These are phyloP conservation scores for Clonostachys rosea DNA, from an alignment of 2,329 filamentous ascomycete species.

Conservation along the genomic window DNA sequence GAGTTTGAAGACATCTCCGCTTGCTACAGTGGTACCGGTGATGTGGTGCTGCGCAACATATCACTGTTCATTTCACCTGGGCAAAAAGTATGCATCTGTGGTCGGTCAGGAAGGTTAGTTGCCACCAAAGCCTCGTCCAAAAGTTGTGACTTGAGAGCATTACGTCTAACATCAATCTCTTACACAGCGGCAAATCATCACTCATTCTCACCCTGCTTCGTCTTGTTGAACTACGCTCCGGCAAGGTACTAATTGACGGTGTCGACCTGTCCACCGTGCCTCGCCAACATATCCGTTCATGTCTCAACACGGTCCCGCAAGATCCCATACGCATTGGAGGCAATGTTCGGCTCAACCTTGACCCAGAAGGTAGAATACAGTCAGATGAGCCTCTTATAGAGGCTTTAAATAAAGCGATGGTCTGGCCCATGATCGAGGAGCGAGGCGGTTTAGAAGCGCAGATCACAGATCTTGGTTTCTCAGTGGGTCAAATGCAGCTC, in stretches of 20 bases:
- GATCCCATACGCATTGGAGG: conserved; percentile 41
- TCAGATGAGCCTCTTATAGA: conserved; percentile 20
- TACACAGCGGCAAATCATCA: conserved; percentile 31
- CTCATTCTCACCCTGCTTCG: conserved; percentile 27
- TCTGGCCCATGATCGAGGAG: conserved; percentile 14
- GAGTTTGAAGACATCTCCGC: conserved; percentile 16
- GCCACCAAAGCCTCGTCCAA: background rate
- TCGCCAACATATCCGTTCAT: conserved; percentile 30
- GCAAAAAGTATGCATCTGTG: conserved; percentile 21
- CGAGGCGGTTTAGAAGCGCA: conserved; percentile 14
- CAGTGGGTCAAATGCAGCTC: conserved; percentile 54
- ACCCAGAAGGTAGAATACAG: conserved; percentile 18
- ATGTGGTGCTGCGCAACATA: conserved; percentile 10
- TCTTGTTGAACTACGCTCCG: conserved; percentile 24
- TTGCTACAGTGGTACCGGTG: conserved; percentile 13
- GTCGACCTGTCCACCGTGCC: conserved; percentile 27
- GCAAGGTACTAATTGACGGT: conserved; percentile 32
- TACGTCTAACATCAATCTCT: background rate
- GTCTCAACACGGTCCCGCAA: conserved; percentile 43
- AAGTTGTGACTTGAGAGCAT: conserved; percentile 7
- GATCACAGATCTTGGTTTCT: conserved; percentile 38
- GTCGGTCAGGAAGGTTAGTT: conserved; percentile 19
- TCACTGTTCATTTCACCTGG: conserved; percentile 15
- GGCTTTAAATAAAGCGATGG: conserved; percentile 15
- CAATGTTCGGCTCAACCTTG: conserved; percentile 30